Base-by-base conservation (phyloP, 2,329 filamentous ascomycete genomes). In the Huntiella omanensis region DNA sequence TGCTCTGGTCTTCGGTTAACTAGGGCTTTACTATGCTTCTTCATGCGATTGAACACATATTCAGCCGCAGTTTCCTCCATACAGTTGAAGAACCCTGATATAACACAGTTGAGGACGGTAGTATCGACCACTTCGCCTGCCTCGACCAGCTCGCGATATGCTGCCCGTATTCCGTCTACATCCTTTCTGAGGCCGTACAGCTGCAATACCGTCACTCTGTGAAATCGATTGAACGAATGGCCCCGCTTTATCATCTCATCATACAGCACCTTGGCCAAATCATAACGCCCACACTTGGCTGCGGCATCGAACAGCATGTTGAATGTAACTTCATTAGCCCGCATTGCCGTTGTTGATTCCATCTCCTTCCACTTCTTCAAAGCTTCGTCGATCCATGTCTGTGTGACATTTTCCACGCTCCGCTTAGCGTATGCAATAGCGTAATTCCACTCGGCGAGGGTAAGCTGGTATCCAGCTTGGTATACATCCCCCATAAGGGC, bases 271-370 rank as follows among this genome's bases (percentile, higher is more conserved):
- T 95, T 83, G 3, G 86, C 87, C 16, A 96, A 72, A 1, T 68
- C 67, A 53, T 82, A 93, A 56, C 92, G 91, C 35, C 83, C 82
- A 0, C 84, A 77, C 59, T 91, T 92, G 53, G 84, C 75, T 1
- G 91, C 85, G 8, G 85, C 73, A 56, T 95, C 83, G 54, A 94
- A 95, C 10, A 98, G 70, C 40, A 95, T 81, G 57, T 91, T 94
- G 61, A 98, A 92, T 0, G 88, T 93, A n/a, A 86, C 79, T 42
- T 75, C 69, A 54, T 81, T 82, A 33, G 73, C 78, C 53, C 64
- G 63, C 11, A 85, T 60, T 1, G 73, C 70, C 2, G 77, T 77
- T 4, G 75, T 64, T 40, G 73, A 69, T 60, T 98, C 91, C 86
- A 96, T 96, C 55, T 91, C 77, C 52, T 74, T 77, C 87, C 88